Evolutionary conservation across 805 yeast genomes (phyloP).

Genomic region (Candida sanyiensis): DNA sequence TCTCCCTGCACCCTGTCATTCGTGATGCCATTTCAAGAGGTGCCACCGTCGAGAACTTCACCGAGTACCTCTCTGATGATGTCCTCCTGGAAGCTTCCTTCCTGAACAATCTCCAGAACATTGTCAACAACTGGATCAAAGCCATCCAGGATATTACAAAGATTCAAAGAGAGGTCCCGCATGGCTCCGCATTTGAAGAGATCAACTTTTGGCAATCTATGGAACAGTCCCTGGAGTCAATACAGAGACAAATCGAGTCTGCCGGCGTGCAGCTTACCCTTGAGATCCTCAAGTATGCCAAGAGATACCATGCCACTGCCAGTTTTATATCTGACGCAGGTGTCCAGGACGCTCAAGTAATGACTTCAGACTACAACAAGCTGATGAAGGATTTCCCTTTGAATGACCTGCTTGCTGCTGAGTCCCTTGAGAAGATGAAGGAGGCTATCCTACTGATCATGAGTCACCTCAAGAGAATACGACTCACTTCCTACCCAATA

Average conservation of each 20-base stretch:
- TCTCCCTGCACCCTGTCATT: constrained; percentile 48
- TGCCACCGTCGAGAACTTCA: constrained; percentile 24
- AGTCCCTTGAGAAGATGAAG: constrained; percentile 39
- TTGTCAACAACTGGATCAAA: constrained; percentile 70
- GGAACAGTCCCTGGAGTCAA: constrained; percentile 51
- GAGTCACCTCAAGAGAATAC: constrained; percentile 56
- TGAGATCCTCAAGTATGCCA: constrained; percentile 57
- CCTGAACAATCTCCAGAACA: constrained; percentile 62
- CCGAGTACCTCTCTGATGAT: constrained; percentile 30
- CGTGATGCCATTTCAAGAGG: constrained; percentile 33
- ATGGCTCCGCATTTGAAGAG: constrained; percentile 60
- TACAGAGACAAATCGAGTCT: constrained; percentile 52
- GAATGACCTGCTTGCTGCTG: constrained; percentile 46
- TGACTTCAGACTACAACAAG: constrained; percentile 51
- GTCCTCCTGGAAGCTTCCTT: constrained; percentile 45
- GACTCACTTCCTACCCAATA: constrained; percentile 57
- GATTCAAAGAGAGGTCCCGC: constrained; percentile 45
- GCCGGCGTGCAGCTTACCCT: constrained; percentile 52
- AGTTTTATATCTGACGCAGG: constrained; percentile 70
- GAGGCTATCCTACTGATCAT: constrained; percentile 44
- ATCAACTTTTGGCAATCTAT: constrained; percentile 72
- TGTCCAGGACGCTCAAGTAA: constrained; percentile 45
- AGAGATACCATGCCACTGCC: constrained; percentile 75
- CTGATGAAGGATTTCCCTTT: constrained; percentile 69
- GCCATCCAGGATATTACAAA: constrained; percentile 53